phyloP scores from a whole-genome alignment of 768 basidiomycete genomes.

The Podaxis pistillaris region DNA sequence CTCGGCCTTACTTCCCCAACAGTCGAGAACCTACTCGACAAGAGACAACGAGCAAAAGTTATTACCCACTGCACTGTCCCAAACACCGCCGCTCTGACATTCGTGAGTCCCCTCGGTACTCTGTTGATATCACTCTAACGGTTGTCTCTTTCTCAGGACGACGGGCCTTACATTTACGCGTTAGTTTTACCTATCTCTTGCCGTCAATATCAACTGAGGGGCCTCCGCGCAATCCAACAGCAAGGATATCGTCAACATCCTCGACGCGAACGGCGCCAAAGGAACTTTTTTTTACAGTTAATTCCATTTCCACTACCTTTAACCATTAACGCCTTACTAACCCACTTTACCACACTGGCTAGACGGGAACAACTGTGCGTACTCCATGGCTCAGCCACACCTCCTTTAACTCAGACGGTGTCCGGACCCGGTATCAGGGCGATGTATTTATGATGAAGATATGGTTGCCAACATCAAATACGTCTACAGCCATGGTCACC shows the following conservation, averaged over 20 bases:
- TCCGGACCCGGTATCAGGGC: constrained; percentile 19
- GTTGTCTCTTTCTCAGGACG: constrained; percentile 24
- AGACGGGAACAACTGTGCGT: constrained; percentile 40
- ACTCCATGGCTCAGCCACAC: background rate
- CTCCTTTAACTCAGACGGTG: background rate
- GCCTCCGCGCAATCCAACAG: constrained; percentile 13
- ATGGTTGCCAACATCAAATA: constrained; percentile 29
- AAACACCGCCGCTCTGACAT: constrained; percentile 33
- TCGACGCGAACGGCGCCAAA: constrained; percentile 33
- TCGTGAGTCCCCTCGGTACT: constrained; percentile 21
- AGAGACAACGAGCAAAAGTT: constrained; percentile 22
- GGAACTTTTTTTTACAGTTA: constrained; percentile 43
- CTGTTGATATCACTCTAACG: background rate
- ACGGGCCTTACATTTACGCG: constrained; percentile 33
- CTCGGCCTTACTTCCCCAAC: constrained; percentile 14
- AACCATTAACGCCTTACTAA: background rate
- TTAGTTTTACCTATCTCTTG: constrained; percentile 8
- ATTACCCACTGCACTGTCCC: constrained; percentile 31
- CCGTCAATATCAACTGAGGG: background rate
- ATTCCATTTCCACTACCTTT: constrained; percentile 7
- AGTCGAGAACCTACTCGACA: constrained; percentile 6
- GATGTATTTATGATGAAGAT: constrained; percentile 35
- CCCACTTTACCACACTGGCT: background rate
- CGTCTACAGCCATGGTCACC: constrained; percentile 38
- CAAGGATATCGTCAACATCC: constrained; percentile 29